Evolutionary conservation across 805 yeast species (phyloP), one percentile per base, ranked within the genome.

Genomic region (Clavispora carvajalis): DNA sequence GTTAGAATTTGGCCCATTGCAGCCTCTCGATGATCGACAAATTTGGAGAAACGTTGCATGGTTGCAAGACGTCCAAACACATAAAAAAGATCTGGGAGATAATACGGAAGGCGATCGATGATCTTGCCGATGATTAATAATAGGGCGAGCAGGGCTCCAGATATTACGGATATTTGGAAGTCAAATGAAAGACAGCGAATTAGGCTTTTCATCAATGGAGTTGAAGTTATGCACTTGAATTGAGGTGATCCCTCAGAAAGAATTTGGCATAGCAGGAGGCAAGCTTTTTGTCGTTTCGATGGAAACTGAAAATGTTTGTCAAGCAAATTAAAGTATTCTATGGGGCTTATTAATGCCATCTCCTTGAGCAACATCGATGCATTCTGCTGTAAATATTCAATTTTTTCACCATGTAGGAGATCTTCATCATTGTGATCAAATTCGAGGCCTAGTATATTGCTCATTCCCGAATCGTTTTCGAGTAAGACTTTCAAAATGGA

Each of bases 361-460:
- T 62, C 64, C 1, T 55, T 48, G 10, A 80, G 53, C 15, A 77
- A 38, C 1, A 43, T 43, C 10, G 64, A 55, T 37, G 76, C 67
- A 49, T 78, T 79, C 39, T 57, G 57, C 31, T 65, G 62, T 7
- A 75, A 63, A 44, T 74, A 77, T 23, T 85, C 57, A 12, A 61
- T 49, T 12, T 82, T 57, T 52, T 80, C 87, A 36, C 64, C 71
- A 22, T 58, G 65, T 16, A 66, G 74, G n/a, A 58, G 49, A 12
- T 49, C 47, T 26, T 38, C 40, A 10, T 57, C 60, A 5, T 40
- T 48, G 0, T 47, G 51, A 4, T 45, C 37, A 1, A 44, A 39
- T 2, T 45, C 19, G 10, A 58, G 26, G 12, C 49, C 47, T 8
- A 63, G 52, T 7, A 49, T 36, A 11, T 48, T 51, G 23, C 49